A percentile compares a stretch with the other conserved stretches of the same genome.
phyloP scores from a whole-genome alignment of 169 alveolate genomes.

The Eimeria tenella region DNA sequence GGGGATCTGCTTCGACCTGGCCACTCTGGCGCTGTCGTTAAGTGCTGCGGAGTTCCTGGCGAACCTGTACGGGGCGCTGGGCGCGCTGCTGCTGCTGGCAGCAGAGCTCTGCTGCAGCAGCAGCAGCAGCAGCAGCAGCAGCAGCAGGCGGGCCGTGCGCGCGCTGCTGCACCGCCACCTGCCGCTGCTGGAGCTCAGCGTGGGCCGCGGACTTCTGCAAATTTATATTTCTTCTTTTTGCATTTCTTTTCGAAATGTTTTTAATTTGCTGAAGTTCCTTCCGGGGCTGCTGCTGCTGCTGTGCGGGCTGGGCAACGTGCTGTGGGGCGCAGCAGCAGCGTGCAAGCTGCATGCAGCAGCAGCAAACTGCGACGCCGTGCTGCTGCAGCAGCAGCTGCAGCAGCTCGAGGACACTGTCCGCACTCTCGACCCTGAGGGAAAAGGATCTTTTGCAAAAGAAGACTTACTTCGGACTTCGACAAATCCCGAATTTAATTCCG shows the following conservation, averaged over 20 bases:
- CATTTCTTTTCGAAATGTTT: conserved; percentile 16
- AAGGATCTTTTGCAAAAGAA: too few relatives aligned
- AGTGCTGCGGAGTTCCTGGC: conserved; percentile 52
- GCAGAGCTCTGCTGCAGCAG: conserved; percentile 46
- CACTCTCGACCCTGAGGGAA: too few relatives aligned
- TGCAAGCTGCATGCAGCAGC: conserved; percentile 50
- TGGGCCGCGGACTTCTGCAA: conserved; percentile 56
- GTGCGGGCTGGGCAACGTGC: conserved; percentile 65
- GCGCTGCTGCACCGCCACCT: conserved; percentile 61
- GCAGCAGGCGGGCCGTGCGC: neutral
- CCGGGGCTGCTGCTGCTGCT: conserved; percentile 69
- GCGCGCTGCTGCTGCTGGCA: neutral
- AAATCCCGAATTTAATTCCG: too few relatives aligned
- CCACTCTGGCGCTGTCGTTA: conserved; percentile 62
- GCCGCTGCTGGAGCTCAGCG: conserved; percentile 41
- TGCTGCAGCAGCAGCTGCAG: conserved; percentile 44
- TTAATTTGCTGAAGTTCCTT: conserved; percentile 48
- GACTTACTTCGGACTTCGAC: too few relatives aligned
- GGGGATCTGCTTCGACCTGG: conserved; percentile 24
- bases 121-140: neutral
- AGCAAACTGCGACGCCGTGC: neutral
- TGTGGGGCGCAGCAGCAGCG: conserved; percentile 75
- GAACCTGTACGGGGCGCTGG: conserved; percentile 60
- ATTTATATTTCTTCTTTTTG: conserved; percentile 63
- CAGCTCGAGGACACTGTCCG: neutral